phyloP scores from a whole-genome alignment of 805 yeast genomes.

The Lipomyces anomalus region DNA sequence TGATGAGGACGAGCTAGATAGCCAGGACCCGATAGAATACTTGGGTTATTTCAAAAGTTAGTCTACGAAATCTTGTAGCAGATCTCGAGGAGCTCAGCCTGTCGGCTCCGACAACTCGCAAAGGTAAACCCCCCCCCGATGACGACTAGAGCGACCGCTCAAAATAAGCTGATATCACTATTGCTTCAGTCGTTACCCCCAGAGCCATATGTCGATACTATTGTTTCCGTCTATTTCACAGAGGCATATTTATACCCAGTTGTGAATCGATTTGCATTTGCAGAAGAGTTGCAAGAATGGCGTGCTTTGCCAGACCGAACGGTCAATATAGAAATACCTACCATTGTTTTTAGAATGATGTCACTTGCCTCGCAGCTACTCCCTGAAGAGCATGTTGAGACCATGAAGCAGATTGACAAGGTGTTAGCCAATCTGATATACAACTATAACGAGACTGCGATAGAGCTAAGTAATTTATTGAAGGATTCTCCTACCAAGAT shows the following conservation, averaged over 20 bases:
- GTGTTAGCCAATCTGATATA: conserved; percentile 6
- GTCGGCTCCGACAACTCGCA: too few relatives aligned
- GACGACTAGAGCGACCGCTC: too few relatives aligned
- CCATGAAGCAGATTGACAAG: conserved; percentile 15
- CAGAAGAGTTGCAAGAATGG: conserved; percentile 16
- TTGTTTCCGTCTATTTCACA: conserved; percentile 11
- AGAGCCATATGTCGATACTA: conserved; percentile 19
- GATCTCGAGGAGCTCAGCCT: too few relatives aligned
- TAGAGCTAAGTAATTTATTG: conserved; percentile 17
- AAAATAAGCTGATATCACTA: conserved; percentile 12
- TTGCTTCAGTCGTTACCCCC: conserved; percentile 22
- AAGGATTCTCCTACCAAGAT: conserved; percentile 12
- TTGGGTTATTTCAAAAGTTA: too few relatives aligned
- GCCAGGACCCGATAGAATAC: too few relatives aligned
- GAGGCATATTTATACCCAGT: conserved; percentile 20
- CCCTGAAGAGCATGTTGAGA: conserved; percentile 17
- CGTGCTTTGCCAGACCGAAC: conserved; percentile 8
- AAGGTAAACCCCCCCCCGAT: too few relatives aligned
- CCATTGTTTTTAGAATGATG: conserved; percentile 18
- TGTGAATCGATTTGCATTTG: conserved; percentile 11
- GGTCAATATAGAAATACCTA: conserved; percentile 5
- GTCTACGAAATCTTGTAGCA: too few relatives aligned
- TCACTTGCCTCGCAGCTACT: conserved; percentile 21
- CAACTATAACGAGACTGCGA: conserved; percentile 18
- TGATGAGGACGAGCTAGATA: too few relatives aligned